Base-by-base conservation (phyloP, 805 yeast species). In the Wickerhamia fluorescens region DNA sequence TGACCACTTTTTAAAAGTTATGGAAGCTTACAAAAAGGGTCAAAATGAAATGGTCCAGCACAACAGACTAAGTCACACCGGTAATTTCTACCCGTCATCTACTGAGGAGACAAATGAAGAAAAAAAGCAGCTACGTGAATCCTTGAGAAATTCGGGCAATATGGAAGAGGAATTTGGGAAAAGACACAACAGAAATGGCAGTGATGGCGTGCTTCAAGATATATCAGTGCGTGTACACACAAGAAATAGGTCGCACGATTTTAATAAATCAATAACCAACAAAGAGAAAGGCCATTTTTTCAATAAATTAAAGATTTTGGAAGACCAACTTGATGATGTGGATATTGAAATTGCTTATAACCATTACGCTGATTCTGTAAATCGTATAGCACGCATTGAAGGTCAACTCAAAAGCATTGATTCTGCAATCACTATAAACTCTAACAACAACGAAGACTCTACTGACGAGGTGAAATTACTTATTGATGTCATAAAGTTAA, bases 301-400 rank as follows among this genome's bases (percentile, higher is more conserved):
- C 37, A 61, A 65, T 31, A 69, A 58, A 12, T 56, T 79, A 31
- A 69, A 71, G 31, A 55, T 56, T 17, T 58, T 76, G 9, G 87
- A 79, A 42, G 80, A 76, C 29, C 53, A 62, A 18, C 58, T 82
- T 11, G 86, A 81, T 44, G 85, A 79, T 31, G 64, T 80, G 23
- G 92, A 83, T 47, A 73, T 78, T 9, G 65, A 65, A 31, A 62
- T 81, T 15, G 78, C 84, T 7, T 78, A 80, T 42, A 68, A 72
- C 30, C 65, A 68, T 31, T 78, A 68, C 41, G 53, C 48, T 28
- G 61, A 57, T 24, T 63, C 73, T 4, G 71, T 68, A 12, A 67
- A 66, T 6, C 43, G 58, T 16, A 51, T 64, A 23, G 47, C 47
- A 17, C 59, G 58, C 36, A 59, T 62, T 22, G 67, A 61, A 30